Evolutionary conservation across 129 eudicot species (phyloP).

Genomic region (Centrapalus pauciflorus): DNA sequence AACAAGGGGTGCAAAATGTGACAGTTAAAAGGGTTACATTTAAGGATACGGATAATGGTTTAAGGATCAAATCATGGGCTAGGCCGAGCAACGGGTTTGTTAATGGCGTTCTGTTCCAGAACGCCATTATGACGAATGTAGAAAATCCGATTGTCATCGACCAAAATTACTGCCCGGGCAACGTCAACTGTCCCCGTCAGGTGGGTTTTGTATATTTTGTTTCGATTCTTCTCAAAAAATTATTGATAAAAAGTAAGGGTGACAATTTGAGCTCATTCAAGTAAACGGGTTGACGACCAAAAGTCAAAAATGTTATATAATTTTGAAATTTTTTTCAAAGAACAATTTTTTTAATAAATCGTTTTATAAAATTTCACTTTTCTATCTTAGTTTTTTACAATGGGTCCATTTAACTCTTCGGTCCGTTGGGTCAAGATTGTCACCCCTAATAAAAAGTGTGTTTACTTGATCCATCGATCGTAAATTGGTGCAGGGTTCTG

Average conservation of each 20-base stretch:
- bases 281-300: no score
- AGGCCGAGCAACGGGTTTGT: slow-evolving; percentile 54
- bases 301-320: no score
- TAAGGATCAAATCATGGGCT: slow-evolving; percentile 63
- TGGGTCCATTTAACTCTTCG: no score
- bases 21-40: slow-evolving; percentile 48
- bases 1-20: slow-evolving; percentile 56
- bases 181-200: slow-evolving; percentile 43
- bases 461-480: background rate
- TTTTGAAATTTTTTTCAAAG: no score
- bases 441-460: no score
- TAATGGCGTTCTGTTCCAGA: slow-evolving; percentile 40
- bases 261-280: no score
- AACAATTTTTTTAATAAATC: no score
- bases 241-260: no score
- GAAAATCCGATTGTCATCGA: slow-evolving; percentile 54
- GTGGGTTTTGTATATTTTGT: slow-evolving; percentile 3
- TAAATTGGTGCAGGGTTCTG: slow-evolving; percentile 17
- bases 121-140: slow-evolving; percentile 43
- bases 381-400: no score
- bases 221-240: no score
- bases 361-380: background rate
- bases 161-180: slow-evolving; percentile 53
- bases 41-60: slow-evolving; percentile 47
- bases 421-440: no score